These are phyloP conservation scores for Zygotorulaspora chibaensis DNA, from an alignment of 805 yeast genomes.

Conservation along the genomic window DNA sequence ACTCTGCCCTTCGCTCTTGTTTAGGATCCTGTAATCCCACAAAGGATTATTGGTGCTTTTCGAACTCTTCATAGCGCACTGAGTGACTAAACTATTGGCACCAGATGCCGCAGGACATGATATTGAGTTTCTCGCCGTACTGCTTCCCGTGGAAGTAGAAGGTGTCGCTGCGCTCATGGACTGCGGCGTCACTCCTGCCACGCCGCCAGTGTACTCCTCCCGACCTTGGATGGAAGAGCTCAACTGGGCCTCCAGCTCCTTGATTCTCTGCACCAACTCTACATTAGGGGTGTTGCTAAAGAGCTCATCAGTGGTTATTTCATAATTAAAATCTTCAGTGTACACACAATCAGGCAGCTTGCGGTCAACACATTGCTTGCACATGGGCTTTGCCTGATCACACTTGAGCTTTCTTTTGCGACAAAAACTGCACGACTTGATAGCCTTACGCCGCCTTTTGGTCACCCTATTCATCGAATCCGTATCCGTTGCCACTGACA, in stretches of 20 bases:
- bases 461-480: neutral
- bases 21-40: slow-evolving; percentile 13
- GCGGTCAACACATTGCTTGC: slow-evolving; percentile 41
- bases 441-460: slow-evolving; percentile 27
- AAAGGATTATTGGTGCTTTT: slow-evolving; percentile 8
- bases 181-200: neutral
- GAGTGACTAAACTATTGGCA: no score
- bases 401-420: slow-evolving; percentile 62
- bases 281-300: slow-evolving; percentile 25
- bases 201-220: neutral
- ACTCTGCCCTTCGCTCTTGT: slow-evolving; percentile 8
- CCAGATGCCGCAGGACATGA: neutral
- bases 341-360: slow-evolving; percentile 28
- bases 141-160: neutral
- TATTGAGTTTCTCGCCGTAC: neutral
- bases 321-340: slow-evolving; percentile 21
- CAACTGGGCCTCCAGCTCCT: slow-evolving; percentile 18
- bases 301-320: slow-evolving; percentile 21
- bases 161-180: neutral
- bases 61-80: neutral
- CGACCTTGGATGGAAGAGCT: neutral
- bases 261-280: slow-evolving; percentile 20
- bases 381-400: slow-evolving; percentile 46
- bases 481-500: neutral
- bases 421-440: slow-evolving; percentile 50